These are phyloP conservation scores for Ceratobasidium sp. DNA, from an alignment of 1,284 basidiomycete species.

Conservation along the genomic window DNA sequence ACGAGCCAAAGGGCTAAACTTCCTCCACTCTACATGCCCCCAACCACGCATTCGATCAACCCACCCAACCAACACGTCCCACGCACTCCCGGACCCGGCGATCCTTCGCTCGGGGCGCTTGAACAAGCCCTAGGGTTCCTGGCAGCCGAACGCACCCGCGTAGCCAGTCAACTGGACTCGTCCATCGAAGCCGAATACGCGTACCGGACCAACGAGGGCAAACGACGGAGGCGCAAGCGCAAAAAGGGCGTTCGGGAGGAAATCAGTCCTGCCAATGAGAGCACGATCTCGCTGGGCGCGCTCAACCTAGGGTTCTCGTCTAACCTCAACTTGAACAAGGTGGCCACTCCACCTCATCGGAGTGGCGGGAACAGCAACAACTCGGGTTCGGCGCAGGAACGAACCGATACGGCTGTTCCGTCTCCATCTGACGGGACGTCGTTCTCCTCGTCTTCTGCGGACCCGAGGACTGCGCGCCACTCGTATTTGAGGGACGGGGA, in stretches of 20 bases:
- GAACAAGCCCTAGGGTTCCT: constrained; percentile 73
- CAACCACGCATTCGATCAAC: constrained; percentile 48
- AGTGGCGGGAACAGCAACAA: constrained; percentile 24
- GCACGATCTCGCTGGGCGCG: constrained; percentile 14
- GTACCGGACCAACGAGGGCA: constrained; percentile 30
- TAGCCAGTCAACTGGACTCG: constrained; percentile 59
- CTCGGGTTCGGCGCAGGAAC: constrained; percentile 34
- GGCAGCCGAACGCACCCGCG: constrained; percentile 68
- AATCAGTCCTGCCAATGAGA: neutral
- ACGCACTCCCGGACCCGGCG: constrained; percentile 54
- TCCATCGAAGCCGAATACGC: constrained; percentile 35
- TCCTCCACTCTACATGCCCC: constrained; percentile 55
- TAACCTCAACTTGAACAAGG: constrained; percentile 28
- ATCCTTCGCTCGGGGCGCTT: constrained; percentile 66
- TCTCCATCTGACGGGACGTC: constrained; percentile 38
- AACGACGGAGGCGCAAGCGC: constrained; percentile 35
- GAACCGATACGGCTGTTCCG: constrained; percentile 38
- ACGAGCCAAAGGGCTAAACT: constrained; percentile 52
- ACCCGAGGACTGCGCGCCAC: constrained; percentile 13
- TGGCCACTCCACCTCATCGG: neutral
- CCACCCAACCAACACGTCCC: constrained; percentile 29
- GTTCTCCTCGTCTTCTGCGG: constrained; percentile 37
- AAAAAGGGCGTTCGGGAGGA: constrained; percentile 38
- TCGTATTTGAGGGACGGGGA: constrained; percentile 21
- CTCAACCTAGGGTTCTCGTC: constrained; percentile 23